Evolutionary conservation across 2,329 filamentous ascomycete species (phyloP), one percentile per base, ranked within the genome.

Genomic region (Fusarium tuaranense): DNA sequence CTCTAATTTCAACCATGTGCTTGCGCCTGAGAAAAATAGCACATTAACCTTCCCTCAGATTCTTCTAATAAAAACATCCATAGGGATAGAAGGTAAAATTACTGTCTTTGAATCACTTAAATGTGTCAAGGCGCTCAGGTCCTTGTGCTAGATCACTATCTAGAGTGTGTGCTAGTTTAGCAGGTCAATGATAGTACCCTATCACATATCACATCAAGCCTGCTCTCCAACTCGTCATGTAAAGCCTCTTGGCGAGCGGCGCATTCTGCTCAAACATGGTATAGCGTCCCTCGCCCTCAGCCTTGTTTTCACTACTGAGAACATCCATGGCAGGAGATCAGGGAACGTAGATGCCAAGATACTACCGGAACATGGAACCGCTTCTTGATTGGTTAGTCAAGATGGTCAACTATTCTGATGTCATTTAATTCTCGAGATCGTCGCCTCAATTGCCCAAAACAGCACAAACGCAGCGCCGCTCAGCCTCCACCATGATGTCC

Each of bases 401-500:
- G 10, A 25, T 14, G 2, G n/a, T 9, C 32, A 58, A 14, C 22
- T 36, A 36, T 36, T 58, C 53, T 58, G 32, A 58, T 58, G 32
- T 58, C 53, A 58, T 58, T 58, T 8, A 14, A 58, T 18, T 58
- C 32, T 58, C 6, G 2, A 36, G 53, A 58, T 58, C 32, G 5
- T 16, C 53, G 20, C 53, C 30, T 38, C 8, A 22, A 38, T 22
- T 58, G 7, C 53, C 53, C 53, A 58, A 36, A 58, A 38, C 53
- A 36, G 53, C 30, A 58, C 53, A 36, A 58, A 58, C 53, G 53
- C 53, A 38, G 53, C 53, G 53, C 53, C 53, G 27, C 53, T 58
- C 32, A 58, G 53, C 53, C 53, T 38, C 53, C 53, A 25, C 53
- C n/a, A 36, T 58, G 8, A 36, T 58, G 32, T 36, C 53, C 32